phyloP scores from a whole-genome alignment of 2,329 filamentous ascomycete genomes.

The Zymoseptoria pseudotritici region DNA sequence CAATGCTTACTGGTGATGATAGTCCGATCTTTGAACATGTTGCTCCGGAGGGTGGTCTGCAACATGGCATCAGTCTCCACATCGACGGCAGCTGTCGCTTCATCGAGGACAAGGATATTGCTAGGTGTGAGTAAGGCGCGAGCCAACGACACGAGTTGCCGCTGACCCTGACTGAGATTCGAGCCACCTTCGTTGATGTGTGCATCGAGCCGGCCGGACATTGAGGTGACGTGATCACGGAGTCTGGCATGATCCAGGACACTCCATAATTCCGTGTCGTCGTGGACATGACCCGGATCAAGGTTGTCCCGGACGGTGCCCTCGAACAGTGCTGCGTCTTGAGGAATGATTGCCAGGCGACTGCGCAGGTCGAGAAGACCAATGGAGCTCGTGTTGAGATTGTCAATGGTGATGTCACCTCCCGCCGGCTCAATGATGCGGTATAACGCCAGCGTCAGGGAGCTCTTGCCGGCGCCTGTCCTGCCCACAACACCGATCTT shows the following conservation, averaged over 20 bases:
- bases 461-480: constrained; percentile 93
- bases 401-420: constrained; percentile 83
- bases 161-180: constrained; percentile 90
- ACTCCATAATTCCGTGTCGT: constrained; percentile 95
- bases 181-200: constrained; percentile 91
- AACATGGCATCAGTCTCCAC: constrained; percentile 60
- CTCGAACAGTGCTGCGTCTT: constrained; percentile 93
- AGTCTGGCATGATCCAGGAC: constrained; percentile 77
- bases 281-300: constrained; percentile 87
- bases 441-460: constrained; percentile 85
- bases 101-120: constrained; percentile 94
- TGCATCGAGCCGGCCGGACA: constrained; percentile 86
- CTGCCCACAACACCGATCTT: constrained; percentile 99
- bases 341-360: constrained; percentile 90
- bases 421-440: constrained; percentile 83
- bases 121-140: constrained; percentile 89
- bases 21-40: constrained; percentile 77
- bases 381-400: constrained; percentile 80
- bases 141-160: constrained; percentile 87
- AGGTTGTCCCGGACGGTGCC: constrained; percentile 90
- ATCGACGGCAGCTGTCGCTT: constrained; percentile 77
- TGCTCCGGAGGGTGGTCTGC: constrained; percentile 56
- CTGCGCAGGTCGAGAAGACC: constrained; percentile 82
- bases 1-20: constrained; percentile 69
- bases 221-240: constrained; percentile 77